Evolutionary conservation across 1,139 yeast species (phyloP), one percentile per base, ranked within the genome.

Genomic region (Diutina ranongensis): DNA sequence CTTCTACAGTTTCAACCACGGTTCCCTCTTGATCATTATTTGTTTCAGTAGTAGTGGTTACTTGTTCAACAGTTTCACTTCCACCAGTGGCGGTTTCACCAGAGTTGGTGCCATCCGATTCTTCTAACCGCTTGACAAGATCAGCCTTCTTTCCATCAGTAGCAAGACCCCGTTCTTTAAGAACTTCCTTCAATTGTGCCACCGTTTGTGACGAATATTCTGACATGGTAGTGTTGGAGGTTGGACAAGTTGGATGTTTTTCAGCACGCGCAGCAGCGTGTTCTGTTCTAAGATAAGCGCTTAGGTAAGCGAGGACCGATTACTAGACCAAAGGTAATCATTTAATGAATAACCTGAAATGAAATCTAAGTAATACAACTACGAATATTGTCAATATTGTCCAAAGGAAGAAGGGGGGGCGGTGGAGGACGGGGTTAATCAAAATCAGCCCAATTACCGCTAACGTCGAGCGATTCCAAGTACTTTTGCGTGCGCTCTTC

Each of bases 111-210:
- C 5, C 13, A 4, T 31, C 34, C 8, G 49, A 49, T 44, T 72
- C 79, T 46, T 61, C 64, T 50, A 89, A 72, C 53, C 97, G 77
- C 40, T 78, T 77, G 46, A 89, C 72, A 54, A 89, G 72, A 49
- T 87, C 96, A 40, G 83, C 81, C 63, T 89, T 92, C 56, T 87
- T 81, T 22, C 98, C 98, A 41, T 81, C 78, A 7, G 74, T 68
- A 3, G 94, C 61, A 48, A 92, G 72, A 1, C 82, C 84, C 53
- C 80, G 78, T 42, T 71, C 65, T 55, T 83, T 81, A 56, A 92
- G 74, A 47, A 78, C 55, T 52, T 84, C 96, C 61, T 85, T 88
- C 62, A 89, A 74, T 67, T 87, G 95, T 35, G 83, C 80, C 45
- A 88, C 97, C 32, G 95, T 89, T 55, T 71, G 76, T 47, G 76